phyloP scores from a whole-genome alignment of 495 filamentous ascomycete genomes.

The Penicillium macrosclerotiorum region DNA sequence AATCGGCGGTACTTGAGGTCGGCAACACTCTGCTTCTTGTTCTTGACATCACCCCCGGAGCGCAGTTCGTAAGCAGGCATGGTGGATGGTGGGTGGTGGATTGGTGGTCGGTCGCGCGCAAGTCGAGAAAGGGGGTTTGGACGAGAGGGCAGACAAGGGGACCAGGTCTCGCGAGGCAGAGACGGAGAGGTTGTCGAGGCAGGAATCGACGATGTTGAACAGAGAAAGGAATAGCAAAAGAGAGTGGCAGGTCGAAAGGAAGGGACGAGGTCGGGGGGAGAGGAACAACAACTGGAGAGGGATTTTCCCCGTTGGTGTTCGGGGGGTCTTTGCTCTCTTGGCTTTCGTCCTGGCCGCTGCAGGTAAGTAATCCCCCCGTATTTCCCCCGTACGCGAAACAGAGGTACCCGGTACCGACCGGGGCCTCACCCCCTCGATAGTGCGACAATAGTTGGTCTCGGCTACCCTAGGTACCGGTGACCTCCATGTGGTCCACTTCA shows the following conservation, averaged over 20 bases:
- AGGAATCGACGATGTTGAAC: constrained; percentile 11
- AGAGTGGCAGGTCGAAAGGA: constrained; percentile 20
- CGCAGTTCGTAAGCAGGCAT: constrained; percentile 57
- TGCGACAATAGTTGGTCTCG: constrained; percentile 4
- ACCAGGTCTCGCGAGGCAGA: not conserved
- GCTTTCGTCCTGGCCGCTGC: not conserved
- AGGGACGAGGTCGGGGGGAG: constrained; percentile 12
- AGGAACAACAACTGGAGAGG: constrained; percentile 19
- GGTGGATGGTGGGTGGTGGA: constrained; percentile 21
- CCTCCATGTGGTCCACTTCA: no score
- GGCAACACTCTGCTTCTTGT: constrained; percentile 99
- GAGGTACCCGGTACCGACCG: no score
- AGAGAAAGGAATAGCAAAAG: constrained; percentile 24
- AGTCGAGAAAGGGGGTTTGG: constrained; percentile 10
- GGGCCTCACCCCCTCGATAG: not conserved
- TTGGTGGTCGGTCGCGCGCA: constrained; percentile 5
- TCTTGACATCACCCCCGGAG: constrained; percentile 69
- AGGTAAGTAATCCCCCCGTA: constrained; percentile 1
- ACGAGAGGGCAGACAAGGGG: not conserved
- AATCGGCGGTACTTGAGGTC: constrained; percentile 94
- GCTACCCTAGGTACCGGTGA: constrained; percentile 2
- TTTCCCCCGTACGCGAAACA: no score
- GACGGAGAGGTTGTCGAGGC: not conserved
- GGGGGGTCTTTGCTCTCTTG: constrained; percentile 2
- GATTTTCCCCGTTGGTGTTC: constrained; percentile 21